Conservation (phyloP, 306 rosid genomes). For the Luffa aegyptiaca region DNA sequence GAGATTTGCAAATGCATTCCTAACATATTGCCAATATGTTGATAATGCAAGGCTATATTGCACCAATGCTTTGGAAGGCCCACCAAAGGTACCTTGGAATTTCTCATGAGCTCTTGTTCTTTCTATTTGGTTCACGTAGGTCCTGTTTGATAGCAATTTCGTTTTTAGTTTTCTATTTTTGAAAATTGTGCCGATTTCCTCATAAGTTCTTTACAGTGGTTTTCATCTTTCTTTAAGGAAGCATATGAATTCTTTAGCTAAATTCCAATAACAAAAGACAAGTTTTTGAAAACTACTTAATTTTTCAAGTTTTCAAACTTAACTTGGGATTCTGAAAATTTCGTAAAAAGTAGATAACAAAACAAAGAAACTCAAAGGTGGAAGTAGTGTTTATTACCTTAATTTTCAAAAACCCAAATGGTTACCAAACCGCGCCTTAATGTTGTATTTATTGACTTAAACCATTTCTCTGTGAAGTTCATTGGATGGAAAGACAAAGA, state of each 20-base stretch:
- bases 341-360: neutral
- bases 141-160: neutral
- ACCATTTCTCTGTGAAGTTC: slow-evolving; percentile 32
- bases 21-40: slow-evolving; percentile 61
- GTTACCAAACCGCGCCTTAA: neutral
- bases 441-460: neutral
- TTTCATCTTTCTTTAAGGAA: neutral
- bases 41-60: slow-evolving; percentile 74
- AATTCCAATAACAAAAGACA: no score
- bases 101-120: neutral
- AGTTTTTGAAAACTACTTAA: neutral
- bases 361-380: neutral
- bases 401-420: neutral
- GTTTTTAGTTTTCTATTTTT: neutral
- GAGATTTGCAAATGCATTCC: slow-evolving; percentile 82
- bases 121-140: slow-evolving; percentile 1
- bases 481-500: slow-evolving; percentile 93
- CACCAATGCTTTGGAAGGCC: slow-evolving; percentile 87
- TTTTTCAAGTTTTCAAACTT: neutral
- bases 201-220: neutral
- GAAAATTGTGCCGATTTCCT: neutral
- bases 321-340: neutral
- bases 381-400: no score
- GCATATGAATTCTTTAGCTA: neutral
- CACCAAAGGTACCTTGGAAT: slow-evolving; percentile 50